These are phyloP conservation scores for Flaveria trinervia DNA, from an alignment of 129 eudicot species.

Conservation along the genomic window DNA sequence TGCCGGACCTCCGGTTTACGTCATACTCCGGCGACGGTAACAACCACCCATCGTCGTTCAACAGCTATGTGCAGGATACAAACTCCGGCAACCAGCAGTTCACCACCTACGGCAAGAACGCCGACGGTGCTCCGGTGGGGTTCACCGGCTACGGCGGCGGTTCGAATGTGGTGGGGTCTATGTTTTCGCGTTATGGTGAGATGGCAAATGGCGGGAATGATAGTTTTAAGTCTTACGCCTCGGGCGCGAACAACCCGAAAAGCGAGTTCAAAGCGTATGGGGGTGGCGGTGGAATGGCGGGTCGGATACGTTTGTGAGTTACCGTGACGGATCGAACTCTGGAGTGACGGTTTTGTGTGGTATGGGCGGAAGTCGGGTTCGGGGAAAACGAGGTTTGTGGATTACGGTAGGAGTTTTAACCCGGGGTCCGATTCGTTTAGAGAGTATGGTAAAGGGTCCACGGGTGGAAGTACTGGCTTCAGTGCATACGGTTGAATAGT, in stretches of 20 bases:
- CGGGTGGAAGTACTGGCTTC: constrained; percentile 48
- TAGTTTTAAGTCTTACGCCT: constrained; percentile 53
- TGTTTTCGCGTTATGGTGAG: constrained; percentile 63
- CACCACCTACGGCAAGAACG: constrained; percentile 58
- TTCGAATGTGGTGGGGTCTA: constrained; percentile 67
- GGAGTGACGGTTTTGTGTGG: constrained; percentile 58
- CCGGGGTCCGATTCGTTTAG: constrained; percentile 65
- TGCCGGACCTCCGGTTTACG: constrained; percentile 59
- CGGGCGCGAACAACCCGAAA: constrained; percentile 60
- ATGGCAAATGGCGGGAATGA: constrained; percentile 56
- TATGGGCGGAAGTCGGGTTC: constrained; percentile 54
- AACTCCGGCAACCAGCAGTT: constrained; percentile 75
- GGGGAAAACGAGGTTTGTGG: constrained; percentile 50
- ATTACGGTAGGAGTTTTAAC: constrained; percentile 70
- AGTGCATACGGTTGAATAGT: constrained; percentile 52
- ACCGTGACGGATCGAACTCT: constrained; percentile 63
- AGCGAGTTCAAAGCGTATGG: constrained; percentile 70
- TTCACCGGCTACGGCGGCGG: constrained; percentile 56
- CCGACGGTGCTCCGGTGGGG: constrained; percentile 51
- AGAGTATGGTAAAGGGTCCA: constrained; percentile 68
- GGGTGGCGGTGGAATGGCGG: constrained; percentile 53
- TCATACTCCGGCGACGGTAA: constrained; percentile 49
- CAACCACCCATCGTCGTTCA: constrained; percentile 47
- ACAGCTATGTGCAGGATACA: constrained; percentile 59
- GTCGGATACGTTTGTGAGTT: constrained; percentile 51